Evolutionary conservation across 176 grass and related monocot species (phyloP).

Genomic region (Oryza punctata): DNA sequence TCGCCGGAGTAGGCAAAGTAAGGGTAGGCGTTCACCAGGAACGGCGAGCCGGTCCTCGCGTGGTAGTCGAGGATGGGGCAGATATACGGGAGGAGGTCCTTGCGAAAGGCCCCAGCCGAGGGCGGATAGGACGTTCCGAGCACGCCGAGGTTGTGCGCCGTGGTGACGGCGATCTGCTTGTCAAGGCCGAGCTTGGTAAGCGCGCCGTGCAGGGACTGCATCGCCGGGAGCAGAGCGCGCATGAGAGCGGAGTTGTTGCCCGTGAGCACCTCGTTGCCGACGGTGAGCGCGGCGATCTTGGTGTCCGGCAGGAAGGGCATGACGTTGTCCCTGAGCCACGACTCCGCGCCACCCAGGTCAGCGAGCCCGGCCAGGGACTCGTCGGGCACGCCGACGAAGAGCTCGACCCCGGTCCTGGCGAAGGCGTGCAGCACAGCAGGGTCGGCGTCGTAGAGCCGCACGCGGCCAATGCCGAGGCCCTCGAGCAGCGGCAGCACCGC

Average conservation of each 20-base stretch:
- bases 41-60: conserved; percentile 54
- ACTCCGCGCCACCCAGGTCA: conserved; percentile 25
- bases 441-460: conserved; percentile 79
- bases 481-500: conserved; percentile 46
- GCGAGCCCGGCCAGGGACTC: conserved; percentile 46
- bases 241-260: conserved; percentile 42
- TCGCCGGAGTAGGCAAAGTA: conserved; percentile 75
- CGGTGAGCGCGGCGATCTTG: conserved; percentile 62
- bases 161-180: conserved; percentile 59
- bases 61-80: conserved; percentile 70
- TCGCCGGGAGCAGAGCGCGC: conserved; percentile 51
- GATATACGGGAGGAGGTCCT: conserved; percentile 52
- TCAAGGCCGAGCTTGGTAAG: conserved; percentile 49
- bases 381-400: conserved; percentile 69
- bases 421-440: conserved; percentile 62
- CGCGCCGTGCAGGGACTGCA: conserved; percentile 54
- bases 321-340: conserved; percentile 55
- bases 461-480: conserved; percentile 58
- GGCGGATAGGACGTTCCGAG: conserved; percentile 70
- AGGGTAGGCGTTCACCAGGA: conserved; percentile 75
- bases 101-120: conserved; percentile 42
- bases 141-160: conserved; percentile 58
- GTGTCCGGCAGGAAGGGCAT: conserved; percentile 56
- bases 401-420: conserved; percentile 60
- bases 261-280: conserved; percentile 83